Evolutionary conservation across 2,329 filamentous ascomycete species (phyloP).

Genomic region (Trichophyton schoenleinii): DNA sequence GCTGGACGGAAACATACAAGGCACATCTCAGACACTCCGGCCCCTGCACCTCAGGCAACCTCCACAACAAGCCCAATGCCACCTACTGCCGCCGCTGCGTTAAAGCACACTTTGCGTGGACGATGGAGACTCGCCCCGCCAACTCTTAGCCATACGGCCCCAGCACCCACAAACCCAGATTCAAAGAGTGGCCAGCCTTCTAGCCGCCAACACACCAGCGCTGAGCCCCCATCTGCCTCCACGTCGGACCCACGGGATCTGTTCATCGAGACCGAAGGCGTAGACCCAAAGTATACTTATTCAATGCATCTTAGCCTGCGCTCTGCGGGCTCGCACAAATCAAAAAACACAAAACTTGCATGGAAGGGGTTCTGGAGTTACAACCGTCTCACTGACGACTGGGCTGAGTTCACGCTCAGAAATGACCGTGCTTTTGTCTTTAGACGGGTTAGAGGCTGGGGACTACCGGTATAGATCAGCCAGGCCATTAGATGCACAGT

Average conservation of each 20-base stretch:
- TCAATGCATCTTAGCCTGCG: slow-evolving; percentile 65
- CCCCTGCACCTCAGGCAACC: slow-evolving; percentile 14
- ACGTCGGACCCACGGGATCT: slow-evolving; percentile 44
- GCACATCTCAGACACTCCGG: slow-evolving; percentile 30
- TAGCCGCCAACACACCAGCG: not conserved
- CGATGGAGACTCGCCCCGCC: slow-evolving; percentile 51
- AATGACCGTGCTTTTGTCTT: slow-evolving; percentile 52
- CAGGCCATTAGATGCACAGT: not conserved
- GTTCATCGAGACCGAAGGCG: slow-evolving; percentile 76
- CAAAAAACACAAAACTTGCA: slow-evolving; percentile 70
- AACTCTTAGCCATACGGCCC: not conserved
- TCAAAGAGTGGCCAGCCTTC: not conserved
- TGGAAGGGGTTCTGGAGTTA: slow-evolving; percentile 92
- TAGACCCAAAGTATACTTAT: slow-evolving; percentile 66
- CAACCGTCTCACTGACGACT: slow-evolving; percentile 79
- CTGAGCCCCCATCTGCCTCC: not conserved
- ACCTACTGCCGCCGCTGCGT: slow-evolving; percentile 38
- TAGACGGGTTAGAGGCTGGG: slow-evolving; percentile 49
- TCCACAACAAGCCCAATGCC: slow-evolving; percentile 22
- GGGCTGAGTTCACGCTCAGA: slow-evolving; percentile 62
- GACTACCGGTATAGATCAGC: slow-evolving; percentile 19
- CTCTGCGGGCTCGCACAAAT: slow-evolving; percentile 39
- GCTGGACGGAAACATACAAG: slow-evolving; percentile 26
- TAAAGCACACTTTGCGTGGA: slow-evolving; percentile 56
- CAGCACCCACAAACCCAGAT: not conserved